Evolutionary conservation across 140 eudicot species (phyloP).

Genomic region (Stevia rebaudiana): DNA sequence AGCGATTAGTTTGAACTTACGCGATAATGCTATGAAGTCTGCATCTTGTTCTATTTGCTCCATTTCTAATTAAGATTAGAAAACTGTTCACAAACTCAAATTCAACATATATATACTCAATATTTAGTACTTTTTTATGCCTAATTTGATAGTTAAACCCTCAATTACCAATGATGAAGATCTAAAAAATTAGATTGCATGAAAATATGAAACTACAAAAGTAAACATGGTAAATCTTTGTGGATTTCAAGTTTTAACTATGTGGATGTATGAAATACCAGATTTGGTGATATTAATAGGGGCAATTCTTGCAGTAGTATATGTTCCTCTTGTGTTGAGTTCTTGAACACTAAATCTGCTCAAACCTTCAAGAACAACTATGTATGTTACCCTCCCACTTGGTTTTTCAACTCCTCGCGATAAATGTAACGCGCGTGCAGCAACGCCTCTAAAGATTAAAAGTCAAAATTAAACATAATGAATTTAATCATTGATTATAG

Average conservation of each 20-base stretch:
- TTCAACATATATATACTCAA: neutral
- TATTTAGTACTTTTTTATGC: neutral
- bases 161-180: neutral
- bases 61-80: slow-evolving; percentile 66
- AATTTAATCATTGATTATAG: neutral
- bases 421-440: slow-evolving; percentile 96
- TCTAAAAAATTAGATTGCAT: neutral
- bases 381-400: slow-evolving; percentile 93
- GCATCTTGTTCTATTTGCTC: slow-evolving; percentile 93
- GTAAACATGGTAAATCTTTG: neutral
- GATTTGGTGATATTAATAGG: slow-evolving; percentile 75
- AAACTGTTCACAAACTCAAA: slow-evolving; percentile 27
- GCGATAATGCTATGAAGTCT: slow-evolving; percentile 71
- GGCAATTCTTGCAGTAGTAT: slow-evolving; percentile 76
- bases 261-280: slow-evolving; percentile 40
- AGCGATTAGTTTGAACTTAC: slow-evolving; percentile 84
- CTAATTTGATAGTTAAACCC: slow-evolving; percentile 6
- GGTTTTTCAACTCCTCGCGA: slow-evolving; percentile 99
- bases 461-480: neutral
- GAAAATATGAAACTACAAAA: neutral
- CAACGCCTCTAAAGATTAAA: slow-evolving; percentile 66
- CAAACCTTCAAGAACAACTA: slow-evolving; percentile 95
- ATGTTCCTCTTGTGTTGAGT: slow-evolving; percentile 82
- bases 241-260: neutral
- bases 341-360: slow-evolving; percentile 91